phyloP scores from a whole-genome alignment of 2,329 filamentous ascomycete genomes.

The Orbilia brochopaga region DNA sequence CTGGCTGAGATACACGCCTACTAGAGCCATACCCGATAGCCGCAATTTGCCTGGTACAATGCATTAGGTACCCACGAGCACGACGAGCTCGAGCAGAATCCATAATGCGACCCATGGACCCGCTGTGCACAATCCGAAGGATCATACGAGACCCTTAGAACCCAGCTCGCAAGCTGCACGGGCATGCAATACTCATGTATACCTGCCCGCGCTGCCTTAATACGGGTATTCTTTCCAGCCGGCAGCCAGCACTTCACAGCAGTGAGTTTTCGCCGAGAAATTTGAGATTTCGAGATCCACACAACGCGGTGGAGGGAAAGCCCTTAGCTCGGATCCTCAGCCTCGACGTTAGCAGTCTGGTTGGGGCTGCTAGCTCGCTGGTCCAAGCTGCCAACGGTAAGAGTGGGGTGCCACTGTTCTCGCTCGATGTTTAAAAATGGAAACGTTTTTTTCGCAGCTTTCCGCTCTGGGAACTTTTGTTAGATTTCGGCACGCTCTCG shows the following conservation, averaged over 20 bases:
- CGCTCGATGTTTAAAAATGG: conserved; percentile 3
- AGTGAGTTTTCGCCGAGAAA: not conserved
- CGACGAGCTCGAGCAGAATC: no score
- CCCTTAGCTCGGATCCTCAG: conserved; percentile 5
- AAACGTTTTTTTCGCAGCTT: conserved; percentile 3
- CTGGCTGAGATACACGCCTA: no score
- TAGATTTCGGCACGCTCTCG: not conserved
- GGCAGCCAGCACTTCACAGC: not conserved
- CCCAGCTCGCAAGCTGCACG: not conserved
- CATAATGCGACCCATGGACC: not conserved
- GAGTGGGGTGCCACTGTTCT: not conserved
- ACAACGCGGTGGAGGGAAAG: not conserved
- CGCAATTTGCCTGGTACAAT: no score
- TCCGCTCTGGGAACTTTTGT: not conserved
- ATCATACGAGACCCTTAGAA: not conserved
- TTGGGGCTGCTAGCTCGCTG: not conserved
- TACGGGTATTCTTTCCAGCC: not conserved
- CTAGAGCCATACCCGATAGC: no score
- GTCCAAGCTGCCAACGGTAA: not conserved
- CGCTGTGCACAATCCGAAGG: not conserved
- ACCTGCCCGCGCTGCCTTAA: not conserved
- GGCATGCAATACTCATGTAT: not conserved
- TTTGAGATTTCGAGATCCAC: not conserved
- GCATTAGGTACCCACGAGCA: no score
- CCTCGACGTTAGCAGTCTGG: conserved; percentile 10